A percentile compares a stretch with the other conserved stretches of the same genome.
phyloP scores from a whole-genome alignment of 805 yeast genomes.

The Yarrowia sp. region DNA sequence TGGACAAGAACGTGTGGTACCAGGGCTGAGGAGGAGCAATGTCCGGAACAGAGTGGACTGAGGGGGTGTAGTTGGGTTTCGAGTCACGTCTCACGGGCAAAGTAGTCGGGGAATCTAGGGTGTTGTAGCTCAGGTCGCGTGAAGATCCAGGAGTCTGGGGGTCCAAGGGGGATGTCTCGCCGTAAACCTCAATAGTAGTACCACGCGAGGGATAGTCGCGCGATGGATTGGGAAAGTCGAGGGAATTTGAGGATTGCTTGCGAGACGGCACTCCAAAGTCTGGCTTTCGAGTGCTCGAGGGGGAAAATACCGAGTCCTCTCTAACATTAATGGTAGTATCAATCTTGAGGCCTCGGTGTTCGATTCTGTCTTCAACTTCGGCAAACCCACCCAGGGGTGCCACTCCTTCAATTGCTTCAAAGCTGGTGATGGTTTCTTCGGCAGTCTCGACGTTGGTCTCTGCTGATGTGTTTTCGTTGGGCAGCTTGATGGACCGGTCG shows the following conservation, averaged over 20 bases:
- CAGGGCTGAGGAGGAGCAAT: not conserved
- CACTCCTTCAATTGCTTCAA: conserved; percentile 10
- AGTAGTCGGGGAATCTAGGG: not conserved
- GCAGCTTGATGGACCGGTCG: not conserved
- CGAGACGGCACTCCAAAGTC: not conserved
- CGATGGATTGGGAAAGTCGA: not conserved
- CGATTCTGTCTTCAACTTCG: conserved; percentile 3
- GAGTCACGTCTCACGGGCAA: not conserved
- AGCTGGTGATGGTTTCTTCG: not conserved
- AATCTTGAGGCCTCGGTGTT: not conserved
- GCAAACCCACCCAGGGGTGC: not conserved
- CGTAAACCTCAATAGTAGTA: not conserved
- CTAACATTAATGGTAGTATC: not conserved
- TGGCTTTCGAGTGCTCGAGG: not conserved
- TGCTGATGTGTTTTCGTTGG: not conserved
- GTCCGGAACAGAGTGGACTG: not conserved
- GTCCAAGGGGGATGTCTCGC: not conserved
- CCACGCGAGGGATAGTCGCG: not conserved
- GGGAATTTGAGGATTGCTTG: not conserved
- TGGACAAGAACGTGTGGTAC: not conserved
- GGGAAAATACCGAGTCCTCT: not conserved
- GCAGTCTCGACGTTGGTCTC: not conserved
- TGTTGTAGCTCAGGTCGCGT: not conserved
- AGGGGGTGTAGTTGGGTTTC: not conserved
- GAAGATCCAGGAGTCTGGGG: not conserved